phyloP scores from a whole-genome alignment of 2,329 filamentous ascomycete genomes.

The Fusarium camptoceras region DNA sequence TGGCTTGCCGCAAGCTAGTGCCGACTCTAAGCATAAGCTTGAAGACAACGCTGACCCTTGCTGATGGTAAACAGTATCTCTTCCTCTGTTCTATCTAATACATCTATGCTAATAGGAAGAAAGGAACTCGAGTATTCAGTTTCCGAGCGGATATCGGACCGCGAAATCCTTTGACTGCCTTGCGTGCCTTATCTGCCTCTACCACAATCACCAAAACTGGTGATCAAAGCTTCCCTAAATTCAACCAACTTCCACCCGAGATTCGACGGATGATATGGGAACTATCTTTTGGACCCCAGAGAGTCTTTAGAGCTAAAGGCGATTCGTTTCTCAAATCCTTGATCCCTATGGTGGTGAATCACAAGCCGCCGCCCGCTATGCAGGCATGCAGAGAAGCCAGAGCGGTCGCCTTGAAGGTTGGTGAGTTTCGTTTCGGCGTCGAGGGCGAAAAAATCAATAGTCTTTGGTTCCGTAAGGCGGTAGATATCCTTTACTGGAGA shows the following conservation, averaged over 20 bases:
- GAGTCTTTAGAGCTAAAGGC: slow-evolving; percentile 1
- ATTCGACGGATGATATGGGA: slow-evolving; percentile 1
- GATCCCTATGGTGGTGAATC: slow-evolving; percentile 5
- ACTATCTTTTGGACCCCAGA: slow-evolving; percentile 1
- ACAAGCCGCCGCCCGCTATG: slow-evolving; percentile 13
- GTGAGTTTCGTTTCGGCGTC: neutral
- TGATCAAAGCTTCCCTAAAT: neutral
- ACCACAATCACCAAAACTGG: neutral
- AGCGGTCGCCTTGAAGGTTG: neutral
- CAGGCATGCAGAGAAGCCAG: slow-evolving; percentile 13
- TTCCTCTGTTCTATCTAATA: too few relatives aligned
- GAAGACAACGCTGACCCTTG: neutral
- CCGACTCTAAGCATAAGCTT: neutral
- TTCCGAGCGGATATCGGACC: neutral
- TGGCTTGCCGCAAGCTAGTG: neutral
- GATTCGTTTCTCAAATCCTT: neutral
- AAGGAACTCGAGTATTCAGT: neutral
- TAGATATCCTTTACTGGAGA: slow-evolving; percentile 12
- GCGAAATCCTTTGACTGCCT: neutral
- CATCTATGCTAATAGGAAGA: neutral
- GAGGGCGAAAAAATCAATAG: neutral
- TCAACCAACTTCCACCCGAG: slow-evolving; percentile 12
- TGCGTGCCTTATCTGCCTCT: neutral
- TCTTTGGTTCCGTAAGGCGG: slow-evolving; percentile 5
- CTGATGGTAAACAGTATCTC: neutral